Evolutionary conservation across 2,329 filamentous ascomycete genomes (phyloP), one percentile per base, ranked within the genome.

Genomic region (Aureobasidium sp.): DNA sequence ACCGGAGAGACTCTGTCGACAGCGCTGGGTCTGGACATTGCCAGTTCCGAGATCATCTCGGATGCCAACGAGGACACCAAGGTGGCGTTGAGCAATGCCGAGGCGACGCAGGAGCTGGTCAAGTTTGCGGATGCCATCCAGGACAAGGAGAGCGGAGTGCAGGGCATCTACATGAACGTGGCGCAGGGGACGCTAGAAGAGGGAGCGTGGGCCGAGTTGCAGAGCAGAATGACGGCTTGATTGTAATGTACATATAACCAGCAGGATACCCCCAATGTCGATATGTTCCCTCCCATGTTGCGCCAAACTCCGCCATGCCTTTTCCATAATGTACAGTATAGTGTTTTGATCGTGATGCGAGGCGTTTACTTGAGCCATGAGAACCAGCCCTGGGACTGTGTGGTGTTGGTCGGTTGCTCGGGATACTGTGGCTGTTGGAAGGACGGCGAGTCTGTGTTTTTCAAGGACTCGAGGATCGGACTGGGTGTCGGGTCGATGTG

Each of bases 41-140:
- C 88, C 61, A 87, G 85, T 67, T 85, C 86, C 20, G 90, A 95
- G 62, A 93, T 97, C 58, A 82, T 96, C 47, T 97, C 90, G 87
- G 84, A 87, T 63, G 84, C 91, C 0, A 94, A 93, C 64, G 84
- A 87, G 69, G 91, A 96, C 65, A 92, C 89, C 0, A 84, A 84
- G 71, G 84, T 89, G 20, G 77, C 79, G 8, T 68, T 92, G 42
- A 82, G 87, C 63, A 80, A 82, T 17, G 76, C 81, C 15, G 78
- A 82, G 14, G 79, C 82, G 1, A 80, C 81, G 0, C 76, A 81
- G 55, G 76, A 79, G 20, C 77, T 97, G 31, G 78, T 79, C 47
- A 78, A 81, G 4, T 82, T 95, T 57, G 64, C 87, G 22, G 78
- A 82, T 14, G 75, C 77, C 7, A 68, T 91, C 37, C 82, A 85